Base-by-base conservation (phyloP, 768 basidiomycete species). In the Boletus edulis region DNA sequence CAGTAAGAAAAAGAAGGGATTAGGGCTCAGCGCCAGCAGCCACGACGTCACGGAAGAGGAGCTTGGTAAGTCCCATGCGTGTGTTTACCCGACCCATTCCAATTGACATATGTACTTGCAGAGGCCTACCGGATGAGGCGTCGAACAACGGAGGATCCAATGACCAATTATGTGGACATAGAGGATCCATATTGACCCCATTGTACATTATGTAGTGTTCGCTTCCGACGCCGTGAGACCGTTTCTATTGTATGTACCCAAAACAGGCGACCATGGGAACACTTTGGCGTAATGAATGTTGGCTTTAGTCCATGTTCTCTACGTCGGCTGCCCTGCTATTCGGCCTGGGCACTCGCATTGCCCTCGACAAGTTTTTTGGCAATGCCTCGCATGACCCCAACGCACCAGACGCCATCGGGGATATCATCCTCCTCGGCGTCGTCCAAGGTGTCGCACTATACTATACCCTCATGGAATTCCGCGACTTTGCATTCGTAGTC, bases 31-130 rank as follows among this genome's bases (percentile, higher is more conserved):
- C 22, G 22, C 22, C 22, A 22, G 83, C 18, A 80, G 79, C 47
- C 83, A 87, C 67, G 94, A 96, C 46, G 89, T 97, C 34, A 87
- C 93, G 10, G 93, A 96, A 72, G 94, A 94, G 67, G 81, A 92
- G 60, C 80, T 91, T 32, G 89, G 89, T 89, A 66, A 56, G 83
- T 75, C 53, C 51, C 37, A 31, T 45, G 13, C 15, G 24, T 34
- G 39, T 31, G 51, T 54, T 54, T 48, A 24, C 44, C 37, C 3
- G 27, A 24, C 5, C 55, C 27, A 32, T 50, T 49, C 37, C 49
- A 38, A 67, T 63, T 46, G 54, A 29, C 14, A 27, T 32, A 46
- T 51, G 13, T 55, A 24, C 24, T 43, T 69, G 57, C 76, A 91
- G 93, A 97, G 87, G 91, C 89, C n/a, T 97, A 95, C 71, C 82